Evolutionary conservation across 495 filamentous ascomycete species (phyloP).

Genomic region (Aspergillus heteromorphus): DNA sequence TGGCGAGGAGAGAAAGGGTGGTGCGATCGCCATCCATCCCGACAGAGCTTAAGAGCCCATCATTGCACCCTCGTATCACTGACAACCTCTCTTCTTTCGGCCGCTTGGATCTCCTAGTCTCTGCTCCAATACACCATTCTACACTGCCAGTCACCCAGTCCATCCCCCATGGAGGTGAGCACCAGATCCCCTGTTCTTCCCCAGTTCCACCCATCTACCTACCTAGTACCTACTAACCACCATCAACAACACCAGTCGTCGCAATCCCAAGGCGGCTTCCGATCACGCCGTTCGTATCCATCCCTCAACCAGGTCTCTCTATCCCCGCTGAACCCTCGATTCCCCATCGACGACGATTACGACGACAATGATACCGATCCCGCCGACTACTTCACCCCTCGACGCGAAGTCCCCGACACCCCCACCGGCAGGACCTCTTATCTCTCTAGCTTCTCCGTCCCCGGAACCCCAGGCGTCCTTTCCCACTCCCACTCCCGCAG

Average conservation of each 20-base stretch:
- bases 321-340: constrained; percentile 60
- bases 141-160: not conserved
- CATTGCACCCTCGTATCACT: not conserved
- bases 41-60: not conserved
- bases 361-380: constrained; percentile 14
- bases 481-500: constrained; percentile 39
- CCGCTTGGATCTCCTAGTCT: not conserved
- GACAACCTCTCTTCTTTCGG: too few relatives aligned
- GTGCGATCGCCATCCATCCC: not conserved
- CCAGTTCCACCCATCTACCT: not conserved
- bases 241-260: not conserved
- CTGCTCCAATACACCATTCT: not conserved
- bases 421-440: constrained; percentile 29
- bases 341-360: constrained; percentile 47
- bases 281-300: constrained; percentile 43
- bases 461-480: constrained; percentile 43
- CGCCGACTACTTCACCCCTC: constrained; percentile 32
- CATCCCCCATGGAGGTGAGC: constrained; percentile 8
- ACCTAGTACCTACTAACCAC: constrained; percentile 11
- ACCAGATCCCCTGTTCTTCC: not conserved
- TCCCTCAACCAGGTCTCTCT: constrained; percentile 49
- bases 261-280: constrained; percentile 25
- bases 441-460: constrained; percentile 40
- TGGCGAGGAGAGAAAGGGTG: not conserved
- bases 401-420: constrained; percentile 12